Conservation (phyloP, 2,329 filamentous ascomycete genomes). For the Aureobasidium mangrovei region DNA sequence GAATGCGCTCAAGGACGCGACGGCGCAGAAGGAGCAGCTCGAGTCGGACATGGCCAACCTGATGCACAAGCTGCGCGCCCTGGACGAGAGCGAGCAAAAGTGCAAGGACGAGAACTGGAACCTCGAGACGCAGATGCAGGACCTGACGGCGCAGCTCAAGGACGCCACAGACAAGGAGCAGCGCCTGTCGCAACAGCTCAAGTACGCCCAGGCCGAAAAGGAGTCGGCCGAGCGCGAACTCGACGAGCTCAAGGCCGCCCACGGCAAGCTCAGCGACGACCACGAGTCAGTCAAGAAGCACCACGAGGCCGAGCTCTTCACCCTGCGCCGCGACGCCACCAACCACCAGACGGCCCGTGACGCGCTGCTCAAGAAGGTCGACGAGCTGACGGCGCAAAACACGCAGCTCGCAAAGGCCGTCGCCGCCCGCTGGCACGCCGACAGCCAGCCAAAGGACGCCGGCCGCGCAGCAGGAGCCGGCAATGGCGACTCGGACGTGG, state of each 20-base stretch:
- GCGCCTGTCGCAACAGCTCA: constrained; percentile 66
- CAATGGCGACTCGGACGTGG: constrained; percentile 41
- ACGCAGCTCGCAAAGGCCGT: constrained; percentile 82
- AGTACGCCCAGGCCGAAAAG: constrained; percentile 64
- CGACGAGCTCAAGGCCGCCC: constrained; percentile 75
- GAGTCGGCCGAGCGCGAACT: constrained; percentile 71
- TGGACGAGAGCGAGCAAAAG: constrained; percentile 89
- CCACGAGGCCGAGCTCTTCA: constrained; percentile 80
- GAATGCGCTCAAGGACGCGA: constrained; percentile 67
- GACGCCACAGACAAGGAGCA: constrained; percentile 76
- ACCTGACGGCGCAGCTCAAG: constrained; percentile 63
- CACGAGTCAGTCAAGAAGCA: constrained; percentile 67
- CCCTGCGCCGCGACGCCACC: constrained; percentile 69
- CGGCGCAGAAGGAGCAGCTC: constrained; percentile 65
- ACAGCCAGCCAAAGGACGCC: constrained; percentile 20
- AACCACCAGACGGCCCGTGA: constrained; percentile 70
- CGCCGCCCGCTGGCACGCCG: constrained; percentile 53
- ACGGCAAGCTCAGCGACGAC: constrained; percentile 74
- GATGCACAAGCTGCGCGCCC: constrained; percentile 66
- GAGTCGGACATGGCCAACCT: constrained; percentile 76
- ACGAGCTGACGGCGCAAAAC: constrained; percentile 82
- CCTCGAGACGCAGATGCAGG: constrained; percentile 84
- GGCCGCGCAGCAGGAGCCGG: constrained; percentile 55
- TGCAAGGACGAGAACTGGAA: constrained; percentile 99
- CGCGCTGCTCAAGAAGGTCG: constrained; percentile 73